Base-by-base conservation (phyloP, 139 green algal genomes). In the Astrephomene gubernaculifera region DNA sequence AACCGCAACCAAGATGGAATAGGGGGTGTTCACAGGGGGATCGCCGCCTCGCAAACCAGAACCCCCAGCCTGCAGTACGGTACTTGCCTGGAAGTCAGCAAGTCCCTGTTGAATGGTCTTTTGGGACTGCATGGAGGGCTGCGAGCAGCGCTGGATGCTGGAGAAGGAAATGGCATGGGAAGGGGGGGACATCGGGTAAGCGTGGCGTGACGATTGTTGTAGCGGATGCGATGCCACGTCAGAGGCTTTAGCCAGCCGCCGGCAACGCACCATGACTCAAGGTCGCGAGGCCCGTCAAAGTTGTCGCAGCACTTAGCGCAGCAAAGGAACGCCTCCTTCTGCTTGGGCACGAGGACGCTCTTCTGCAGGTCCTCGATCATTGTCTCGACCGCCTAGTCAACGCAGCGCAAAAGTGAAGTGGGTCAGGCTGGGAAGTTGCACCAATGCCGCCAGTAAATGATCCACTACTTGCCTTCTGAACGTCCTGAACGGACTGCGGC, bases 251-350 rank as follows among this genome's bases (percentile, higher is more conserved):
- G n/a, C n/a, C n/a, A n/a, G n/a, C n/a, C n/a, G n/a, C n/a, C n/a
- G n/a, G n/a, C n/a, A n/a, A 24, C 68, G 82, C 39, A 88, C 83
- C 83, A 88, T 2, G n/a, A 36, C 68, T 92, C 85, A 14, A 92
- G 78, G 10, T 85, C 53, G 44, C 79, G 82, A 31, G 85, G 61
- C 69, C 71, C 61, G 3, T 45, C 27, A 25, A 29, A 21, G 6
- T 41, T 72, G 69, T 93, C 89, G 43, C 89, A 93, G 60, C 89
- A 93, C 24, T 83, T 82, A 3, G 89, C 89, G 54, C 83, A 88
- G 65, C 89, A 93, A 2, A 91, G 84, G 70, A 93, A 93, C 0
- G 89, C 80, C 61, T 90, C 87, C 53, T 91, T 90, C 35, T 91
- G 89, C 38, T 78, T 69, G 0, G 89, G 87, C 27, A 91, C 85